Percentiles rank a stretch among this genome's conserved stretches.
These are phyloP conservation scores for Globisporangium canariense DNA, from an alignment of 352 stramenopile genomes.

Conservation along the genomic window DNA sequence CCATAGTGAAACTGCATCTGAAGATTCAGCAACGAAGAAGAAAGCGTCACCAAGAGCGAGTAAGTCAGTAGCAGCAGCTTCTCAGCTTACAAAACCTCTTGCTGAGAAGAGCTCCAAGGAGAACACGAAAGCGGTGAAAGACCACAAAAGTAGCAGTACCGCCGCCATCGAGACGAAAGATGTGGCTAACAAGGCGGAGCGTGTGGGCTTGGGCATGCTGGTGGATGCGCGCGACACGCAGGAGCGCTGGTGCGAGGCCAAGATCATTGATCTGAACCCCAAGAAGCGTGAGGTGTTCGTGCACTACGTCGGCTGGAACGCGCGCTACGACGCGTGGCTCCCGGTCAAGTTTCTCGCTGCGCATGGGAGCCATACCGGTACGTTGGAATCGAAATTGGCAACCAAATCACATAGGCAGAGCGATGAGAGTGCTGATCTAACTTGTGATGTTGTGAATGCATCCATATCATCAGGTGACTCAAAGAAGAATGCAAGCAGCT, in stretches of 20 bases:
- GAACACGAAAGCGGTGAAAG: not conserved
- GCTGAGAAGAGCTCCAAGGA: constrained; percentile 1
- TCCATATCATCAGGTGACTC: constrained; percentile 7
- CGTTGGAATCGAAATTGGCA: not conserved
- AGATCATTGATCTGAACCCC: constrained; percentile 46
- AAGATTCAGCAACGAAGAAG: constrained; percentile 24
- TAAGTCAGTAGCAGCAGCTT: not conserved
- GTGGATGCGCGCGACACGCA: constrained; percentile 55
- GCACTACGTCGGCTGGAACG: constrained; percentile 80
- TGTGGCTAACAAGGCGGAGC: constrained; percentile 8
- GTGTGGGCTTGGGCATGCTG: constrained; percentile 39
- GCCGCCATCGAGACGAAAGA: not conserved
- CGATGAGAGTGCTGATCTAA: not conserved
- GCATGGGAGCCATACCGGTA: constrained; percentile 50
- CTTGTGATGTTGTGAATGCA: not conserved
- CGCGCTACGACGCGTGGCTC: constrained; percentile 68
- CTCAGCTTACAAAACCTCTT: not conserved
- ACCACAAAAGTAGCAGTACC: not conserved
- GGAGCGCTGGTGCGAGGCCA: constrained; percentile 61
- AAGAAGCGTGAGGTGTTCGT: constrained; percentile 39
- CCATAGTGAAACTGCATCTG: constrained; percentile 11
- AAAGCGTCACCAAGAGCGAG: constrained; percentile 9
- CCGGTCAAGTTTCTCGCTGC: constrained; percentile 35
- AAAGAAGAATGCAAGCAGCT: constrained; percentile 42
- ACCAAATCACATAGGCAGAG: no score